Percentiles rank a stretch among this genome's conserved stretches.
Evolutionary conservation across 1,284 basidiomycete species (phyloP).

Genomic region (Vanrija sp.): DNA sequence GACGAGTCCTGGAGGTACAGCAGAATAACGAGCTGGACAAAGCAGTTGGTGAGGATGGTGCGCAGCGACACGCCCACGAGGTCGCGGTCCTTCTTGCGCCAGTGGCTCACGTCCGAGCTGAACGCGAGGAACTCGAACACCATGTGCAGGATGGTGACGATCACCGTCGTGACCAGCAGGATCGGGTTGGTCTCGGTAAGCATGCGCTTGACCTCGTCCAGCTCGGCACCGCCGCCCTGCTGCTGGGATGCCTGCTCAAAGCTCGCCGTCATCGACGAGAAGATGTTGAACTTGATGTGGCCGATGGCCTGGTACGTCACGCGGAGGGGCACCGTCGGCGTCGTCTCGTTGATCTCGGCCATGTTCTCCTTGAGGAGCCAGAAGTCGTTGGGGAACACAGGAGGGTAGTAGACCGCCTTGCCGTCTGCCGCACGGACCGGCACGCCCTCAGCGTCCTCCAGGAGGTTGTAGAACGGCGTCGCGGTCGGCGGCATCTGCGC

Average conservation of each 20-base stretch:
- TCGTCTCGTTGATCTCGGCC: slow-evolving; percentile 72
- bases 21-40: slow-evolving; percentile 82
- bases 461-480: slow-evolving; percentile 53
- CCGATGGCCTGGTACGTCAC: slow-evolving; percentile 81
- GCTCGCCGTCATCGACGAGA: slow-evolving; percentile 69
- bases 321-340: slow-evolving; percentile 67
- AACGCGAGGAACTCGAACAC: slow-evolving; percentile 94
- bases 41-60: slow-evolving; percentile 86
- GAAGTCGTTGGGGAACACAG: slow-evolving; percentile 91
- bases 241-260: slow-evolving; percentile 72
- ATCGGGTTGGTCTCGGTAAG: slow-evolving; percentile 89
- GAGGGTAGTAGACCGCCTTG: slow-evolving; percentile 65
- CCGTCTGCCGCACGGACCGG: slow-evolving; percentile 44
- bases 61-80: slow-evolving; percentile 55
- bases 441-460: slow-evolving; percentile 54
- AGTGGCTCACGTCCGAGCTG: slow-evolving; percentile 89
- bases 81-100: slow-evolving; percentile 83
- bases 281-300: slow-evolving; percentile 70
- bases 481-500: slow-evolving; percentile 62
- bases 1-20: slow-evolving; percentile 93
- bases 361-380: slow-evolving; percentile 78
- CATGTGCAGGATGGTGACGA: slow-evolving; percentile 82
- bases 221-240: slow-evolving; percentile 63
- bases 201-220: slow-evolving; percentile 93
- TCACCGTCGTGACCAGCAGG: slow-evolving; percentile 66